Base-by-base conservation (phyloP, 2,329 filamentous ascomycete species). In the Hymenoscyphus occultus region DNA sequence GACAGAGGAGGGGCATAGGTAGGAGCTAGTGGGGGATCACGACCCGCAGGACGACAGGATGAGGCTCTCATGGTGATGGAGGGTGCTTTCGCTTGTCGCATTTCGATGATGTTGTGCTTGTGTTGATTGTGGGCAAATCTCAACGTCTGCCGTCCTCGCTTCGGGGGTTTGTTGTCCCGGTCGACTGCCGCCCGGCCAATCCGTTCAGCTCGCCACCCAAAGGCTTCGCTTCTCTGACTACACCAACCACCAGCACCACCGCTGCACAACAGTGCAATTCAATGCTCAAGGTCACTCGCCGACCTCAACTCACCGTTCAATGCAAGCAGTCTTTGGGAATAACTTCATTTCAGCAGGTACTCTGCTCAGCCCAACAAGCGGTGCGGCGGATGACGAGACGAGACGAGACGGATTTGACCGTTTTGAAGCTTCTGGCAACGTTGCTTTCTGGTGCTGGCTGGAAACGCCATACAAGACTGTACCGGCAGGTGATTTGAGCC, bases 221-320 rank as follows among this genome's bases (percentile, higher is more conserved):
- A 45, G 14, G 42, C 35, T 45, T 45, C 42, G n/a, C 4, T n/a
- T 45, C 16, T 45, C 16, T 45, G 42, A 16, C 16, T 9, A 13
- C 48, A 54, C n/a, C 35, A 35, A 51, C 14, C 45, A 22, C 28
- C 28, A 28, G 28, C 28, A 28, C 28, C 28, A 28, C 28, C 28
- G 28, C 45, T 22, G n/a, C 45, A 7, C 5, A 54, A 54, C 48
- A 28, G 13, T n/a, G 16, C n/a, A 45, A 45, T 12, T 54, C 48
- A 54, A 54, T 13, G 48, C 19, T 54, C 19, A 22, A 54, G 2
- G 9, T 22, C 12, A 54, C 48, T 54, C 48, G 19, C 48, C 48
- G 48, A 54, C 48, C 48, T 54, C 19, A 45, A 19, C 42, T 45
- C 42, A 45, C 42, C 42, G 42, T 45, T 45, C 42, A 45, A n/a